phyloP scores from a whole-genome alignment of 1,139 yeast species.

The Yamadazyma siamensis region DNA sequence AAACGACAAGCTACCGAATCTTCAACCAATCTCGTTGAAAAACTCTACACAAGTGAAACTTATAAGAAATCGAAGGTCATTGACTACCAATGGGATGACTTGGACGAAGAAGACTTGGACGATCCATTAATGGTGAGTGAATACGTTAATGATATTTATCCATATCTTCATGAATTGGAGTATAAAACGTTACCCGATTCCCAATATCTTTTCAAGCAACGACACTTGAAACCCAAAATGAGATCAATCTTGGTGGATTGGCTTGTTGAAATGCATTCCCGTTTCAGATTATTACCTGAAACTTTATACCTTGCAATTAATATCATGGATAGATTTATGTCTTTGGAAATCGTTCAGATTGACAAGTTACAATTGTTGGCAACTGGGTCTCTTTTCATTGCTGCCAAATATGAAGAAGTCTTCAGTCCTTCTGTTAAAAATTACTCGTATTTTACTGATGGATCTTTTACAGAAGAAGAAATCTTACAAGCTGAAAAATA shows the following conservation, averaged over 20 bases:
- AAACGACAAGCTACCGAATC: conserved; percentile 58
- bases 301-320: conserved; percentile 86
- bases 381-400: conserved; percentile 84
- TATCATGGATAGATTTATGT: conserved; percentile 87
- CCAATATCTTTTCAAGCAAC: conserved; percentile 70
- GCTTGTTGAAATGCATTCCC: conserved; percentile 88
- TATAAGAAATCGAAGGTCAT: conserved; percentile 35
- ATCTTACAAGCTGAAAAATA: conserved; percentile 85
- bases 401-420: conserved; percentile 95
- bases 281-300: conserved; percentile 86
- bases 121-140: conserved; percentile 97
- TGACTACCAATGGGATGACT: conserved; percentile 78
- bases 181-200: conserved; percentile 74
- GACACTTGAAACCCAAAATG: conserved; percentile 77
- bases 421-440: conserved; percentile 85
- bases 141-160: conserved; percentile 84
- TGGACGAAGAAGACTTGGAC: conserved; percentile 85
- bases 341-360: conserved; percentile 73
- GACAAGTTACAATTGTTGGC: conserved; percentile 88
- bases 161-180: conserved; percentile 73
- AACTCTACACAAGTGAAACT: conserved; percentile 25
- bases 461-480: conserved; percentile 79
- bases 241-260: conserved; percentile 90
- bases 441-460: conserved; percentile 86
- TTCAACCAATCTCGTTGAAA: conserved; percentile 47